These are phyloP conservation scores for Agapanthus africanus DNA, from an alignment of 106 monocot genomes.

Conservation along the genomic window DNA sequence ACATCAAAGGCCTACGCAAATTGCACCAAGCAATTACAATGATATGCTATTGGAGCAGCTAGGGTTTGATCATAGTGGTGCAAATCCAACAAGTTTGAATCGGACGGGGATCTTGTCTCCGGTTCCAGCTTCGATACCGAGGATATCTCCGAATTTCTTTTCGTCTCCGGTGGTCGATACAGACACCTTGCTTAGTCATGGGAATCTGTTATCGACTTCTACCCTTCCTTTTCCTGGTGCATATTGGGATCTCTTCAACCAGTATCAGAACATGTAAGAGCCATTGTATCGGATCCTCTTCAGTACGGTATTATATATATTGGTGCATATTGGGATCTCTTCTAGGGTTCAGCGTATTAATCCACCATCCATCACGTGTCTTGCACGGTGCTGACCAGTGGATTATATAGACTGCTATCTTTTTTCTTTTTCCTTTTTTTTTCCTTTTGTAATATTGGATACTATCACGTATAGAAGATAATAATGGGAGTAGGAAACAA, in stretches of 20 bases:
- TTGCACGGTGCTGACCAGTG: too few relatives aligned
- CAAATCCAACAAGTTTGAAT: background rate
- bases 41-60: background rate
- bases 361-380: background rate
- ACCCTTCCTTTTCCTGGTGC: constrained; percentile 9
- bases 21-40: too few relatives aligned
- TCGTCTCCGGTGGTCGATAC: constrained; percentile 12
- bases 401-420: too few relatives aligned
- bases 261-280: background rate
- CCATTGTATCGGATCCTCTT: too few relatives aligned
- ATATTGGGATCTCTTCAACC: constrained; percentile 42
- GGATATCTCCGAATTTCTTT: constrained; percentile 33
- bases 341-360: background rate
- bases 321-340: background rate
- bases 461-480: too few relatives aligned
- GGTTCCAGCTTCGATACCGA: constrained; percentile 20
- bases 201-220: background rate
- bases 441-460: too few relatives aligned
- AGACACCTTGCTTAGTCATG: constrained; percentile 4
- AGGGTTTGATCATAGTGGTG: constrained; percentile 3
- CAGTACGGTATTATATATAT: background rate
- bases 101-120: constrained; percentile 28
- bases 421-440: too few relatives aligned
- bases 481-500: too few relatives aligned
- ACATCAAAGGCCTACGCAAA: too few relatives aligned